phyloP scores from a whole-genome alignment of 2,329 filamentous ascomycete species.

The Pestalotiopsis sp. region DNA sequence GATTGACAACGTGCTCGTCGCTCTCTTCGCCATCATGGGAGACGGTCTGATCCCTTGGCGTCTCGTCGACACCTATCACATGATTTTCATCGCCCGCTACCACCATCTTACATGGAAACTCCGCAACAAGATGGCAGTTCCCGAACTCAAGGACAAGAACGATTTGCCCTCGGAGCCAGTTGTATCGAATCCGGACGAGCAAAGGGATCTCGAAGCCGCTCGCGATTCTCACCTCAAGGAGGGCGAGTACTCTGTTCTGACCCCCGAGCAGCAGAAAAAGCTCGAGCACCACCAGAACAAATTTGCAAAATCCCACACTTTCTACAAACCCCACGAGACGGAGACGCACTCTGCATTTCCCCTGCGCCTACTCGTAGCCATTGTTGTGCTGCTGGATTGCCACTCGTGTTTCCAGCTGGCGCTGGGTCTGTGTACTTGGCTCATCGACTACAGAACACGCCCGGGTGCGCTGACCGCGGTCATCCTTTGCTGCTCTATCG shows the following conservation, averaged over 20 bases:
- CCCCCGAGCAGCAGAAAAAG: constrained; percentile 63
- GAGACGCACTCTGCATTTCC: constrained; percentile 80
- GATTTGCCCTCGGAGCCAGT: constrained; percentile 55
- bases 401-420: constrained; percentile 81
- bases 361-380: constrained; percentile 69
- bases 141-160: constrained; percentile 66
- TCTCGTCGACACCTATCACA: constrained; percentile 81
- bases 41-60: constrained; percentile 75
- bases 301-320: constrained; percentile 80
- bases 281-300: constrained; percentile 78
- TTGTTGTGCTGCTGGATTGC: constrained; percentile 76
- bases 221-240: constrained; percentile 36
- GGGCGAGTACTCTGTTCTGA: constrained; percentile 63
- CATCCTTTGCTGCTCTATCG: constrained; percentile 77
- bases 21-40: constrained; percentile 69
- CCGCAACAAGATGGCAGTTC: constrained; percentile 61
- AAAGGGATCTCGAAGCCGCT: constrained; percentile 44
- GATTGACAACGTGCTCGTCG: constrained; percentile 71
- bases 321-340: constrained; percentile 88
- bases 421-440: constrained; percentile 77
- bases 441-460: constrained; percentile 69
- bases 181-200: constrained; percentile 39
- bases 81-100: constrained; percentile 79
- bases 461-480: constrained; percentile 75
- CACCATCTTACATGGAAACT: constrained; percentile 63